Conservation (phyloP, 176 grass and related monocot genomes). For the Themeda triandra region DNA sequence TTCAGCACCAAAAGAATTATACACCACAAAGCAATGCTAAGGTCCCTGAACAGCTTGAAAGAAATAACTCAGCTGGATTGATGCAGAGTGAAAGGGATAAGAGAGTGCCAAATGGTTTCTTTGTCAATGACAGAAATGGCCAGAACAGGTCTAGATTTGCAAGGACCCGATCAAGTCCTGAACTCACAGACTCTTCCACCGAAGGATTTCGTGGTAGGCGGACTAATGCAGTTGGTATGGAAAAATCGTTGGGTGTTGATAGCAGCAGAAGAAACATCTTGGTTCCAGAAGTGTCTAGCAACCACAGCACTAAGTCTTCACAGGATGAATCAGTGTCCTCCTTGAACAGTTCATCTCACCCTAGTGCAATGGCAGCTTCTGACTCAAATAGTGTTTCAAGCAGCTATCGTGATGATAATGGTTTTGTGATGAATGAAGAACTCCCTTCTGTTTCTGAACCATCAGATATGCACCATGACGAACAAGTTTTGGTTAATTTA, state of each 20-base stretch:
- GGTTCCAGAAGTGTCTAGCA: conserved; percentile 46
- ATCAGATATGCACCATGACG: conserved; percentile 61
- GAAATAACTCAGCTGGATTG: conserved; percentile 55
- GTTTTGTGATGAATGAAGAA: conserved; percentile 53
- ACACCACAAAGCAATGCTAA: conserved; percentile 36
- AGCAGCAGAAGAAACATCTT: conserved; percentile 53
- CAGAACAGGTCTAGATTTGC: conserved; percentile 62
- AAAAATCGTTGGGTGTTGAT: conserved; percentile 46
- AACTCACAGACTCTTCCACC: conserved; percentile 65
- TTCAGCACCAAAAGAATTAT: conserved; percentile 44
- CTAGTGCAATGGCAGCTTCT: conserved; percentile 49
- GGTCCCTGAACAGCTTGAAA: conserved; percentile 61
- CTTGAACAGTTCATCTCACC: conserved; percentile 49
- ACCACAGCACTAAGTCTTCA: conserved; percentile 57
- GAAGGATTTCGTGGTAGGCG: conserved; percentile 51
- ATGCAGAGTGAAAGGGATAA: conserved; percentile 56
- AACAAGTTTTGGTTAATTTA: conserved; percentile 70
- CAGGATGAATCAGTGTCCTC: conserved; percentile 58
- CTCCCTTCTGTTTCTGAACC: conserved; percentile 72
- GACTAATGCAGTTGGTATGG: conserved; percentile 39
- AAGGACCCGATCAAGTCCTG: conserved; percentile 84
- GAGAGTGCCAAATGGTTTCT: conserved; percentile 38
- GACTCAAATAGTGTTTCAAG: conserved; percentile 73
- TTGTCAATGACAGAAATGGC: conserved; percentile 47
- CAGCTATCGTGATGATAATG: conserved; percentile 62